These are phyloP conservation scores for Tieghemostelium lacteum DNA, from an alignment of 78 protist genomes.

Conservation along the genomic window DNA sequence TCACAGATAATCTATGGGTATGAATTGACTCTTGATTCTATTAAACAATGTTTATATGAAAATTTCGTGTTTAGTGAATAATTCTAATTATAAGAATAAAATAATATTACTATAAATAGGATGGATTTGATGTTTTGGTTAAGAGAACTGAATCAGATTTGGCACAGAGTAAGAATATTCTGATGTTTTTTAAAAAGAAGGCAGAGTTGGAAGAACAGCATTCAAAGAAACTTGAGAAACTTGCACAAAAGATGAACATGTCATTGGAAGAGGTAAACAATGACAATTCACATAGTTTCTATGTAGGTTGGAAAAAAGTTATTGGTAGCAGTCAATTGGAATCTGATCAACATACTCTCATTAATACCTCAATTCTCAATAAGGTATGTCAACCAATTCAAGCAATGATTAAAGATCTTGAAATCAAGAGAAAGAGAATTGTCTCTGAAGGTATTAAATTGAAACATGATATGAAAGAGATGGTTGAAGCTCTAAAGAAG, in stretches of 20 bases:
- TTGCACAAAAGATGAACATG: neutral
- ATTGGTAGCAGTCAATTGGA: conserved; percentile 1
- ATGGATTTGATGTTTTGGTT: conserved; percentile 67
- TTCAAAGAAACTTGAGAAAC: conserved; percentile 59
- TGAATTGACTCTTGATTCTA: neutral
- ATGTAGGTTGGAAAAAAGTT: conserved; percentile 44
- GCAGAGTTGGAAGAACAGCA: conserved; percentile 75
- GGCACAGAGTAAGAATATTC: conserved; percentile 22
- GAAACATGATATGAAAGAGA: conserved; percentile 45
- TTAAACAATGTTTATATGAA: no score
- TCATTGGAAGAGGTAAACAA: neutral
- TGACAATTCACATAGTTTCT: neutral
- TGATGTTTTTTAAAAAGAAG: conserved; percentile 45
- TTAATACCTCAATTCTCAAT: conserved; percentile 5
- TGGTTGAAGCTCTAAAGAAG: conserved; percentile 56
- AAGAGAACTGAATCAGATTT: conserved; percentile 68
- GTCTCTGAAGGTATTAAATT: conserved; percentile 39
- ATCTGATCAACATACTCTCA: conserved; percentile 24
- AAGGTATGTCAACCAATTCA: conserved; percentile 51
- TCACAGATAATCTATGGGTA: conserved; percentile 68
- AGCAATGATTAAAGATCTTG: conserved; percentile 76
- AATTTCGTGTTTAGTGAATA: neutral
- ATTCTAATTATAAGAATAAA: no score
- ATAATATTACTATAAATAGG: neutral
- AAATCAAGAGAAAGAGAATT: conserved; percentile 41